Base-by-base conservation (phyloP, 257 asterid genomes). In the Capsicum baccatum region DNA sequence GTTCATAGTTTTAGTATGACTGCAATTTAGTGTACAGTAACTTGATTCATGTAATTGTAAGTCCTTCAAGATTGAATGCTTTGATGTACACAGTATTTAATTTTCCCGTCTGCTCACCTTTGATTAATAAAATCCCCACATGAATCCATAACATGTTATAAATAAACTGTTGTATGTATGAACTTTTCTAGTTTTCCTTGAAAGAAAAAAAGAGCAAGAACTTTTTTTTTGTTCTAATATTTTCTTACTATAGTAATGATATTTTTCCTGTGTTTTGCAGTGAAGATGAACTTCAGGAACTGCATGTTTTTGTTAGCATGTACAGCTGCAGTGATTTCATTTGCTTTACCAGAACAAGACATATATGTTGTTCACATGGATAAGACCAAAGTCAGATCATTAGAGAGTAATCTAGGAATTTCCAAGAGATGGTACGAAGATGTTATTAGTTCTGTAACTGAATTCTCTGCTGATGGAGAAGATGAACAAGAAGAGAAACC, bases 351-450 rank as follows among this genome's bases (percentile, higher is more conserved):
- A n/a, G 91, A 89, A 73, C 84, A 73, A 39, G 87, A 88, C 35
- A 81, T 89, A n/a, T 94, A 90, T 54, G 89, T 94, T 55, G 91
- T 94, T 69, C 93, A 91, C 85, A 92, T 91, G 98, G 93, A 91
- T 84, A 85, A 85, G 87, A 69, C 87, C 56, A 90, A 86, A 91
- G 90, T 88, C 86, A 67, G 80, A 63, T 88, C 87, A 83, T 85
- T 90, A 35, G 90, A 91, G 13, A 84, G 48, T 83, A 81, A 91
- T 68, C 86, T 88, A n/a, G 93, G 91, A 82, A 39, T 70, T 56
- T 83, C 91, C 15, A 85, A 79, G 69, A 87, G 87, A 87, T 90
- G 94, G 94, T 92, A 90, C 12, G 93, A 93, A 73, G 87, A 89
- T 57, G 84, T 94, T 85, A 84, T 91, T 8, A 86, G 87, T 15